Evolutionary conservation across 306 rosid species (phyloP).

Genomic region (Begonia loranthoides): DNA sequence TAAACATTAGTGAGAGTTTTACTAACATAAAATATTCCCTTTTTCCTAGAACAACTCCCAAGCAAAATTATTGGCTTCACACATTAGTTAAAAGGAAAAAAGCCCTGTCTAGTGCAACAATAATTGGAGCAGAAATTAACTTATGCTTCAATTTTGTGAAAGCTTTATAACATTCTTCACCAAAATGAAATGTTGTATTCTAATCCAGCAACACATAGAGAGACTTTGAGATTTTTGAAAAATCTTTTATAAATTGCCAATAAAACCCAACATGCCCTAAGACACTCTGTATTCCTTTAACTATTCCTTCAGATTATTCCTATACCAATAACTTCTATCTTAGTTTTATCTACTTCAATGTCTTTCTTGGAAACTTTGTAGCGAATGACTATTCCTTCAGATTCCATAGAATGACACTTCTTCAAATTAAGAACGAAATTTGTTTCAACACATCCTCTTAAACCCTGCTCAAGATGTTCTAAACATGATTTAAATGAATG

Average conservation of each 20-base stretch:
- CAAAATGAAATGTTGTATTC: background rate
- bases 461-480: background rate
- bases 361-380: background rate
- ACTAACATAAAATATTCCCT: background rate
- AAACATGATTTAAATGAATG: background rate
- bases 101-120: background rate
- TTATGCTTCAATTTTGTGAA: background rate
- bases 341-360: background rate
- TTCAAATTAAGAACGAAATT: background rate
- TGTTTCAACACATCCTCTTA: background rate
- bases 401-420: background rate
- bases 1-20: background rate
- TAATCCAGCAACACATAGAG: background rate
- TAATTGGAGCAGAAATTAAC: background rate
- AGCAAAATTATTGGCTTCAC: background rate
- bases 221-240: background rate
- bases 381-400: background rate
- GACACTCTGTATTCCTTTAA: too few species aligned
- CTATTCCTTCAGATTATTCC: background rate
- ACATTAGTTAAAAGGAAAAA: background rate
- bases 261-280: background rate
- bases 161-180: background rate
- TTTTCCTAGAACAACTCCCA: background rate
- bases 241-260: background rate
- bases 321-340: background rate